phyloP scores from a whole-genome alignment of 2,329 filamentous ascomycete species.

The Aspergillus ochraceus region DNA sequence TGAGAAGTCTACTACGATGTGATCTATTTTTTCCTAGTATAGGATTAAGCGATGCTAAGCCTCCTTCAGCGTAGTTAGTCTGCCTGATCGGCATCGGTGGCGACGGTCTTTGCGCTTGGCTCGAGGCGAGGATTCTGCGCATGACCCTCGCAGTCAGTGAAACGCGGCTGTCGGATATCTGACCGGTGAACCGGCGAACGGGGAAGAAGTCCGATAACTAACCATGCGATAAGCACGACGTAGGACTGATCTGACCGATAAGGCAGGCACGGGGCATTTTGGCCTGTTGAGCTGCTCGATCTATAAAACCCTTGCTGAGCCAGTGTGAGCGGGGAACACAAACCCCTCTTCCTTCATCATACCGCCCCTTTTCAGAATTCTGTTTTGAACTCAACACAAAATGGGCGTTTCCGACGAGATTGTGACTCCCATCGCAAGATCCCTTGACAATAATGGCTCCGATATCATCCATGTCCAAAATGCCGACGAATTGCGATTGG shows the following conservation, averaged over 20 bases:
- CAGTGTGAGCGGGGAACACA: background rate
- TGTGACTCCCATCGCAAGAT: background rate
- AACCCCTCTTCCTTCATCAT: background rate
- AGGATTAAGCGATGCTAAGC: background rate
- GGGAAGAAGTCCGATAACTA: background rate
- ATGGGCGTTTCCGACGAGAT: constrained; percentile 16
- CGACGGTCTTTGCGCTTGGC: background rate
- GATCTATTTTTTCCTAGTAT: too few relatives aligned
- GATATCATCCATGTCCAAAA: constrained; percentile 26
- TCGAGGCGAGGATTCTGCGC: background rate
- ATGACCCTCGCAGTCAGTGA: too few relatives aligned
- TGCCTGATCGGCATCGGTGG: background rate
- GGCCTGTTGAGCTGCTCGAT: background rate
- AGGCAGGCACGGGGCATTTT: background rate
- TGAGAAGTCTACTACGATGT: too few relatives aligned
- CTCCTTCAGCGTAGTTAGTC: background rate
- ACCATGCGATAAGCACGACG: background rate
- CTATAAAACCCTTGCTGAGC: background rate
- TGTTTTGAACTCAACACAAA: background rate
- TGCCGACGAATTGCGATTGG: constrained; percentile 44
- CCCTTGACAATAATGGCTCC: background rate
- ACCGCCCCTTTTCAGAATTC: background rate
- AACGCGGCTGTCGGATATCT: background rate
- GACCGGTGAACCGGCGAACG: constrained; percentile 5
- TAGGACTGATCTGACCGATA: background rate